Evolutionary conservation across 2,329 filamentous ascomycete genomes (phyloP).

Genomic region (Fusarium drepaniforme): DNA sequence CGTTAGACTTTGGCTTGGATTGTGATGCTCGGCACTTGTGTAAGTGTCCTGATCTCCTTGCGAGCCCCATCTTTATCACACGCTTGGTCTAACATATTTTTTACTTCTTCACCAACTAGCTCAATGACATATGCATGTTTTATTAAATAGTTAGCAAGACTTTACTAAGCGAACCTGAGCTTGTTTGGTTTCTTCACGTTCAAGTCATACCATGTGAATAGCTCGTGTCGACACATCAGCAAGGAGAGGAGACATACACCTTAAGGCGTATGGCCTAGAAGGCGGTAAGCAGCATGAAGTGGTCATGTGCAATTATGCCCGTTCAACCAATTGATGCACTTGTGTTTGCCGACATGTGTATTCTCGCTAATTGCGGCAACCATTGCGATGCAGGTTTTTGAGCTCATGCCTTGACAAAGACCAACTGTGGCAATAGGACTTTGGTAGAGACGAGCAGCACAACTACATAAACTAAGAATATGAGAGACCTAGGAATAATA

Average conservation of each 20-base stretch:
- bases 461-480: not conserved
- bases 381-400: not conserved
- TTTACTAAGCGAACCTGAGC: too few relatives aligned
- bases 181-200: too few relatives aligned
- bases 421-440: not conserved
- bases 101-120: too few relatives aligned
- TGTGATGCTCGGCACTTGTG: not conserved
- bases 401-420: not conserved
- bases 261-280: not conserved
- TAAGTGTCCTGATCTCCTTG: too few relatives aligned
- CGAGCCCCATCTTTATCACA: too few relatives aligned
- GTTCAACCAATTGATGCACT: not conserved
- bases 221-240: not conserved
- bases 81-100: too few relatives aligned
- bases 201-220: not conserved
- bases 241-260: not conserved
- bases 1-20: not conserved
- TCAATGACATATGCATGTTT: too few relatives aligned
- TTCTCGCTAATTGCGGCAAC: not conserved
- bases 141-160: too few relatives aligned
- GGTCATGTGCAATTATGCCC: not conserved
- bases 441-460: not conserved
- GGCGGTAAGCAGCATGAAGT: not conserved
- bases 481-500: too few relatives aligned
- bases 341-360: not conserved